Evolutionary conservation across 225 moss, liverwort and hornwort genomes (phyloP).

Genomic region (Polytrichum commune): DNA sequence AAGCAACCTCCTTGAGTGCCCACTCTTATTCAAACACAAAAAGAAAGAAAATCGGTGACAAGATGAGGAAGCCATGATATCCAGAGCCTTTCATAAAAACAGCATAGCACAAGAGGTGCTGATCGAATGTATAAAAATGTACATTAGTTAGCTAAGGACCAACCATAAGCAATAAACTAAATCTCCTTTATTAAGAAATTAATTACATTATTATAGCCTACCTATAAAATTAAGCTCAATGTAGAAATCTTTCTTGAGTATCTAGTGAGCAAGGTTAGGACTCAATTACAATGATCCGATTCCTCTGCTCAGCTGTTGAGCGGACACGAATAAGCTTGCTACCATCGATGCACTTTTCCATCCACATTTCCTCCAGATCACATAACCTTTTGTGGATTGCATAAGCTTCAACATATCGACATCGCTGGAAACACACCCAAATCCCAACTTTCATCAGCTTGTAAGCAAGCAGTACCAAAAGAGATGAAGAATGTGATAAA

Average conservation of each 20-base stretch:
- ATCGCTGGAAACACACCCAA: slow-evolving; percentile 32
- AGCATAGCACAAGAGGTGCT: too few relatives aligned
- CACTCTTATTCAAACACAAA: too few relatives aligned
- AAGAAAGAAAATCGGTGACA: too few relatives aligned
- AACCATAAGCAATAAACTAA: too few relatives aligned
- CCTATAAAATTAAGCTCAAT: too few relatives aligned
- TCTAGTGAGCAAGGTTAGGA: neutral
- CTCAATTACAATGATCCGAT: slow-evolving; percentile 67
- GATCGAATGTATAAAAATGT: too few relatives aligned
- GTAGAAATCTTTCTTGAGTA: neutral
- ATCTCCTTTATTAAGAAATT: too few relatives aligned
- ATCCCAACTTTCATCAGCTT: neutral
- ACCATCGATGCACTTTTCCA: slow-evolving; percentile 50
- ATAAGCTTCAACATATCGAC: slow-evolving; percentile 54
- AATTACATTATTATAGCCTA: too few relatives aligned
- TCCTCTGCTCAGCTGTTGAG: slow-evolving; percentile 66
- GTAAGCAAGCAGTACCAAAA: neutral
- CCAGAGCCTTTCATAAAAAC: too few relatives aligned
- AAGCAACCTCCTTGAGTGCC: neutral
- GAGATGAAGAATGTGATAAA: too few relatives aligned
- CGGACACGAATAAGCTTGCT: slow-evolving; percentile 47
- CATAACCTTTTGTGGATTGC: slow-evolving; percentile 43
- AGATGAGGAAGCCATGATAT: too few relatives aligned
- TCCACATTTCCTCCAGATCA: slow-evolving; percentile 45
- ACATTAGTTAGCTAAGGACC: too few relatives aligned